phyloP scores from a whole-genome alignment of 345 rosid species.

The Rhodomyrtus tomentosa region DNA sequence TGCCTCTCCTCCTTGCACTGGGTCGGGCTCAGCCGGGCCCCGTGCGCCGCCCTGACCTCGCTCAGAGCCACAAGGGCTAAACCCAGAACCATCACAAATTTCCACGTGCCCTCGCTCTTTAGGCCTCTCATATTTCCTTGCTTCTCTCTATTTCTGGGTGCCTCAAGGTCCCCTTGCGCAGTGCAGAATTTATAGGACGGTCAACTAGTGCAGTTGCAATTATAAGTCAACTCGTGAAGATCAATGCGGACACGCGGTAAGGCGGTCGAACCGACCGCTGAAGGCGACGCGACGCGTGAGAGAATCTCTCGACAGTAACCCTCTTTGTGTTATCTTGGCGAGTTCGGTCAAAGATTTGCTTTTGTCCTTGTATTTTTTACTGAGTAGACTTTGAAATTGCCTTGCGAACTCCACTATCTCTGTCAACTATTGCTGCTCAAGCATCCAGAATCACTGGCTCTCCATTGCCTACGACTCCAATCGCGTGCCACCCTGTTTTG shows the following conservation, averaged over 20 bases:
- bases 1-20: constrained; percentile 7
- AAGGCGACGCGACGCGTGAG: too few relatives aligned
- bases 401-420: not conserved
- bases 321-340: too few relatives aligned
- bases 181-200: not conserved
- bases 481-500: not conserved
- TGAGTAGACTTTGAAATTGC: not conserved
- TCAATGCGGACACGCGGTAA: too few relatives aligned
- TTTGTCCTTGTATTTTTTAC: not conserved
- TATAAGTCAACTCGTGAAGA: not conserved
- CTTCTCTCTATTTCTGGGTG: not conserved
- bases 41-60: not conserved
- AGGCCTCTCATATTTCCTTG: not conserved
- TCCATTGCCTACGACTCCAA: not conserved
- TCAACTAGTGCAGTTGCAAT: not conserved
- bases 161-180: not conserved
- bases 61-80: not conserved
- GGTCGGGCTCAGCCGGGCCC: not conserved
- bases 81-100: not conserved
- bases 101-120: not conserved
- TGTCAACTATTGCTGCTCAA: not conserved
- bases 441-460: not conserved
- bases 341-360: not conserved
- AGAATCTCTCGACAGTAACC: too few relatives aligned
- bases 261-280: too few relatives aligned